Evolutionary conservation across 2,329 filamentous ascomycete species (phyloP).

Genomic region (Colletotrichum sp.): DNA sequence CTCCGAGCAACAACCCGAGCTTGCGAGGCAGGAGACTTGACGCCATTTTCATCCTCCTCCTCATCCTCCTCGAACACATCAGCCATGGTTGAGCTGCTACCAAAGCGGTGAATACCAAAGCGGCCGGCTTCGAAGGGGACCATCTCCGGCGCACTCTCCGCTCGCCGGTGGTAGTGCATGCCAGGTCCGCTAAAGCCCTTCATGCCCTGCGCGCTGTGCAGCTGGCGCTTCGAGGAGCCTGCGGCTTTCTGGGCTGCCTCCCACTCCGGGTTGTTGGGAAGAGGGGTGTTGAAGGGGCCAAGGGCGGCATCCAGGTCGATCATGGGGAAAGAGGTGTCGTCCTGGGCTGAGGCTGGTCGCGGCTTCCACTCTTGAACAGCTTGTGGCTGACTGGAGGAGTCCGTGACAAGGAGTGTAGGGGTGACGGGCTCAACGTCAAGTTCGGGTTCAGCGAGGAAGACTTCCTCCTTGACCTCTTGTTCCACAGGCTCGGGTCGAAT

Average conservation of each 20-base stretch:
- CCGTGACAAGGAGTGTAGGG: conserved; percentile 47
- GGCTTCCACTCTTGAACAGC: conserved; percentile 40
- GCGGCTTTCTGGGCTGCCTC: conserved; percentile 68
- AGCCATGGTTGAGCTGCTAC: conserved; percentile 77
- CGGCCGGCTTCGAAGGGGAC: conserved; percentile 71
- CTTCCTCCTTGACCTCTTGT: conserved; percentile 25
- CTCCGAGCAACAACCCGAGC: not conserved
- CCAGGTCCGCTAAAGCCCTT: conserved; percentile 72
- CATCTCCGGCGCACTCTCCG: conserved; percentile 82
- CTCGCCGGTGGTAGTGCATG: conserved; percentile 77
- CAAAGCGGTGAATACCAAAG: conserved; percentile 65
- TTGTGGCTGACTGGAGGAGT: conserved; percentile 35
- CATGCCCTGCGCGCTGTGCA: conserved; percentile 79
- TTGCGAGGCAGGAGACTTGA: conserved; percentile 28
- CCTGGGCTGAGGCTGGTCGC: conserved; percentile 38
- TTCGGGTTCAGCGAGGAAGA: conserved; percentile 28
- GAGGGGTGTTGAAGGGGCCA: conserved; percentile 87
- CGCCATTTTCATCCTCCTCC: conserved; percentile 61
- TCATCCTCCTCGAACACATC: conserved; percentile 90
- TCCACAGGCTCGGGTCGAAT: not conserved
- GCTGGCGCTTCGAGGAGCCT: conserved; percentile 62
- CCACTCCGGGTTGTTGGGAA: conserved; percentile 67
- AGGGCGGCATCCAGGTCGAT: conserved; percentile 95
- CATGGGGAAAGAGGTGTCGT: conserved; percentile 73
- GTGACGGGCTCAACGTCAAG: conserved; percentile 33